Conservation (phyloP, 1,284 basidiomycete species). For the Ceratobasidium sp. region DNA sequence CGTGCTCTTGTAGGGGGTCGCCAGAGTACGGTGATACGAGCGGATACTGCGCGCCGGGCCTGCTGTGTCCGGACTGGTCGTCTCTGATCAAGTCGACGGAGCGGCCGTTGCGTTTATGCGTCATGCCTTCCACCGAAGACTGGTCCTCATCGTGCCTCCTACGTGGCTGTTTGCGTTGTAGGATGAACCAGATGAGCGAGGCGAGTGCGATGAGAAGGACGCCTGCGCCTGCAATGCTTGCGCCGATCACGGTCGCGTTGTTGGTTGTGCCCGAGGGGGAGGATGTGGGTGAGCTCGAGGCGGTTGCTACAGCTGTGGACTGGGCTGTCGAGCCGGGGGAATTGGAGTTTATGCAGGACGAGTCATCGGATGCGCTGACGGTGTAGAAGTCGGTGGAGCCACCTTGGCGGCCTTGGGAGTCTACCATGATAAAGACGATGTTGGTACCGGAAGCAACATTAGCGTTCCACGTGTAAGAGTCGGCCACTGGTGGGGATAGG, state of each 20-base stretch:
- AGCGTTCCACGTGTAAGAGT: constrained; percentile 66
- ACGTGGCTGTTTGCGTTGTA: constrained; percentile 52
- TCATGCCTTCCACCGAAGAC: constrained; percentile 14
- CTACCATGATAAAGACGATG: constrained; percentile 70
- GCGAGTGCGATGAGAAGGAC: constrained; percentile 64
- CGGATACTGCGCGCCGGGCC: constrained; percentile 19
- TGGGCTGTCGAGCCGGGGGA: constrained; percentile 64
- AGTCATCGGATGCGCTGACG: constrained; percentile 64
- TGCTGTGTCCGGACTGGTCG: constrained; percentile 29
- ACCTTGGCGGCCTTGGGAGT: constrained; percentile 60
- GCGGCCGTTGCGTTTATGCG: constrained; percentile 44
- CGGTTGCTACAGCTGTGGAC: constrained; percentile 52
- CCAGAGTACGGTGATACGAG: constrained; percentile 37
- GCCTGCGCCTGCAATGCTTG: constrained; percentile 67
- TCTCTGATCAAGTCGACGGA: constrained; percentile 35
- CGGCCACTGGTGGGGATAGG: constrained; percentile 60
- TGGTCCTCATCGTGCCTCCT: not conserved
- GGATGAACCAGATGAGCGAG: constrained; percentile 64
- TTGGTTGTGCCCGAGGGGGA: constrained; percentile 50
- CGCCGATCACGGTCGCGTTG: constrained; percentile 63
- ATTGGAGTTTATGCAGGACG: constrained; percentile 62
- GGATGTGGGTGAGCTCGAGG: constrained; percentile 46
- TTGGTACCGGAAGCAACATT: constrained; percentile 69
- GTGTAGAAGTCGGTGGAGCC: constrained; percentile 48
- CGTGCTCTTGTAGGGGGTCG: constrained; percentile 44